Base-by-base conservation (phyloP, 1,139 yeast species). In the Protomyces lactucae-debilis region DNA sequence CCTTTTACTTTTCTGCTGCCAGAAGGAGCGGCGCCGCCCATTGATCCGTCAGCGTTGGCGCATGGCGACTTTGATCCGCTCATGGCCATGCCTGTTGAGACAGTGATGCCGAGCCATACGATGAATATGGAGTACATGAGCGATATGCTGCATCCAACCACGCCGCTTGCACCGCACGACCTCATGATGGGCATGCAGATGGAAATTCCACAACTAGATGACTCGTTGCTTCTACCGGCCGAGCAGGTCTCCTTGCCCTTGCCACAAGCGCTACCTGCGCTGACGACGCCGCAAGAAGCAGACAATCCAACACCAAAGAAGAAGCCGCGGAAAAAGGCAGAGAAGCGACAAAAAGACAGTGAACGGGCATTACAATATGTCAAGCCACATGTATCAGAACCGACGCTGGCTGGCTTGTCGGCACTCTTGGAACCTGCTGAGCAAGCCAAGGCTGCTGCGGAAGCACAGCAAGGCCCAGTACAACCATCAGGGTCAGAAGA, bases 1-100 rank as follows among this genome's bases (percentile, higher is more conserved):
- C 86, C 92, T 12, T 93, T 93, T 74, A 83, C 83, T 63, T 93
- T 93, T 75, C 87, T 92, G 9, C 77, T 93, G 54, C 99, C 71
- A 14, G 65, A 57, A 4, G 61, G 61, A 9, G 61, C 61, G 12
- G 43, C 61, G 25, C 37, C 53, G 28, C 56, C 57, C 16, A 16
- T 23, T 9, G 39, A 59, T 25, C 57, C 63, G 3, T 39, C 61
- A 10, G 54, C 28, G 3, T 18, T 43, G 48, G n/a, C 69, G 72
- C 35, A 68, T 78, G 67, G 71, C 78, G 18, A 71, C 72, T n/a
- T 64, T 28, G 40, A 46, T 52, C 10, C 51, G n/a, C 54, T 52
- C 51, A 21, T 35, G 51, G n/a, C 25, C 39, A 43, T 36, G 28
- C 39, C 35, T n/a, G 51, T 35, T 3, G 25, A 43, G 25, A 43